Base-by-base conservation (phyloP, 768 basidiomycete genomes). In the Coprinopsis sp. region DNA sequence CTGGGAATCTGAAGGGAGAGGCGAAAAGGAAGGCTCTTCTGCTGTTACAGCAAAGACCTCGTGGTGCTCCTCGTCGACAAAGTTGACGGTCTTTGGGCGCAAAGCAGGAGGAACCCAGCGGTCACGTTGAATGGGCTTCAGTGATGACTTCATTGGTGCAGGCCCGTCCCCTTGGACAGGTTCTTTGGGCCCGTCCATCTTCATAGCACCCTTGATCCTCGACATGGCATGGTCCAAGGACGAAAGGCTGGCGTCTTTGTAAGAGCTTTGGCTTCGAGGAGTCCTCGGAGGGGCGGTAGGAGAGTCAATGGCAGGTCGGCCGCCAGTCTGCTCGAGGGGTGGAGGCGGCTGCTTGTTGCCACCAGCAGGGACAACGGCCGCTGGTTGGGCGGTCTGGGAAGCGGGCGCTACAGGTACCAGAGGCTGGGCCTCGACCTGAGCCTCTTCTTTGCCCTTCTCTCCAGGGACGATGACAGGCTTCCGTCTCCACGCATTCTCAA, bases 201-300 rank as follows among this genome's bases (percentile, higher is more conserved):
- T 84, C 80, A 86, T 57, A 12, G 83, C 90, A 25, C 87, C 89
- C 57, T 84, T 91, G 57, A 92, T 91, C 33, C 90, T 79, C 5
- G 86, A 87, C 78, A 92, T 89, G 22, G 81, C 78, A 58, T 92
- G 87, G 57, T 88, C 81, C 51, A 91, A 65, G 14, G 87, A 77
- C 2, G 87, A 82, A 79, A 90, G 87, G 7, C 70, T 58, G 19
- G 76, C 68, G 52, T 76, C 76, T 50, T 71, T 74, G 60, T 74
- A 72, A 33, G 66, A 69, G 6, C 62, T 54, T 51, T 72, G 71
- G 19, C 40, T 59, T 33, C 77, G 70, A n/a, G 66, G 63, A 16
- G 65, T 30, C 23, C 50, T 44, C 21, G 52, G 41, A 22, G 50
- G 47, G 11, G 45, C 29, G n/a, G 57, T 5, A 29, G 39, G 27